Conservation (phyloP, 2,329 filamentous ascomycete species). For the Talaromyces islandicus region DNA sequence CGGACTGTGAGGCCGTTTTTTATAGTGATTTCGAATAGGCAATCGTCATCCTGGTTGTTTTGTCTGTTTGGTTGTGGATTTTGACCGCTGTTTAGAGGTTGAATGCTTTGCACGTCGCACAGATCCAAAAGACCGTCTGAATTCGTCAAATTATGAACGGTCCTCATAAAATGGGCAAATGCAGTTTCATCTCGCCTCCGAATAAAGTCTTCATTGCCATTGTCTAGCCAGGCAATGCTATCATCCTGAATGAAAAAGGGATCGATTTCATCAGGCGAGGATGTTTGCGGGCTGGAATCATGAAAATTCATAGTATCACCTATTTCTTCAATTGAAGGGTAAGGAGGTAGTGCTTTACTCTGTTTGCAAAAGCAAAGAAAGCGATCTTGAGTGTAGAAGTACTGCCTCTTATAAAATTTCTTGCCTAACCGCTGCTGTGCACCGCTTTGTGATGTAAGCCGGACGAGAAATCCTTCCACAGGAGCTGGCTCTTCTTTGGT, state of each 20-base stretch:
- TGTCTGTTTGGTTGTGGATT: slow-evolving; percentile 39
- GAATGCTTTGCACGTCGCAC: slow-evolving; percentile 51
- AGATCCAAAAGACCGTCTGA: slow-evolving; percentile 62
- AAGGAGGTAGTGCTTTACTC: slow-evolving; percentile 53
- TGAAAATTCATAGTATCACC: slow-evolving; percentile 47
- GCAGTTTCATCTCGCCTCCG: slow-evolving; percentile 53
- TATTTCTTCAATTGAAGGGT: slow-evolving; percentile 49
- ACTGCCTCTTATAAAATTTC: slow-evolving; percentile 60
- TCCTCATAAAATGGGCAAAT: slow-evolving; percentile 53
- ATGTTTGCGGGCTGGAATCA: slow-evolving; percentile 51
- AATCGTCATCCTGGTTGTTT: slow-evolving; percentile 49
- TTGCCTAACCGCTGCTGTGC: slow-evolving; percentile 52
- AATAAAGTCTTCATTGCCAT: slow-evolving; percentile 41
- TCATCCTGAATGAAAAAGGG: slow-evolving; percentile 53
- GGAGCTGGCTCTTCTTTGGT: slow-evolving; percentile 54
- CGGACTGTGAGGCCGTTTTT: slow-evolving; percentile 57
- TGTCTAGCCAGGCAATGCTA: slow-evolving; percentile 52
- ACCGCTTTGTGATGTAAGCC: slow-evolving; percentile 59
- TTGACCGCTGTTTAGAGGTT: slow-evolving; percentile 25
- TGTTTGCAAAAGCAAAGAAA: slow-evolving; percentile 58
- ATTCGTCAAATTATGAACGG: slow-evolving; percentile 51
- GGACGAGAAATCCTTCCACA: slow-evolving; percentile 60
- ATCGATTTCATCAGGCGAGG: slow-evolving; percentile 56
- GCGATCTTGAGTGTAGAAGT: slow-evolving; percentile 60
- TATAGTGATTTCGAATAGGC: slow-evolving; percentile 57